Evolutionary conservation across 2,329 filamentous ascomycete genomes (phyloP).

Genomic region (Ceratocystis colombiana): DNA sequence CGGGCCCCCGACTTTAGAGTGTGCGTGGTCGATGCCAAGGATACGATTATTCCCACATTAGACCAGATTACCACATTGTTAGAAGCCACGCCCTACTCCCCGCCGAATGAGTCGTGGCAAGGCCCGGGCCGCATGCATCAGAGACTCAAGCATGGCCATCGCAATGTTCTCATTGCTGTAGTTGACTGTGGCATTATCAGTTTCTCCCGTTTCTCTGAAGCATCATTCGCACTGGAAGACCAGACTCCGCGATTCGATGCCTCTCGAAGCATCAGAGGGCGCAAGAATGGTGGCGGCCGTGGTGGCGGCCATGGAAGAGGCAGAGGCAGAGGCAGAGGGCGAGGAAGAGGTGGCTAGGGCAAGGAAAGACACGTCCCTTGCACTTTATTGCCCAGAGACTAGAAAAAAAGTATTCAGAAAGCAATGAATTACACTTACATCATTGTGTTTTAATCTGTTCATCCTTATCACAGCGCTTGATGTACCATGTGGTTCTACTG

Average conservation of each 20-base stretch:
- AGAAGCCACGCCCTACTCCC: slow-evolving; percentile 52
- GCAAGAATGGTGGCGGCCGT: slow-evolving; percentile 35
- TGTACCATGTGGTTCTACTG: background rate
- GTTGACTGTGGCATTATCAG: slow-evolving; percentile 86
- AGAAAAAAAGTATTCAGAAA: background rate
- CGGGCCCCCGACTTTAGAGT: slow-evolving; percentile 74
- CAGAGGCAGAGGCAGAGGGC: slow-evolving; percentile 34
- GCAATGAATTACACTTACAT: background rate
- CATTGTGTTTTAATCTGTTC: background rate
- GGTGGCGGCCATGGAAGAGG: slow-evolving; percentile 36
- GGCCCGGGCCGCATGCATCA: slow-evolving; percentile 53
- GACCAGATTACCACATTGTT: slow-evolving; percentile 62
- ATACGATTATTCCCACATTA: slow-evolving; percentile 61
- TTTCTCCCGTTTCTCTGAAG: slow-evolving; percentile 72
- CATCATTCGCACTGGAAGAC: slow-evolving; percentile 65
- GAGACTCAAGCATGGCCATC: slow-evolving; percentile 71
- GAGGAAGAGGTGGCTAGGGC: slow-evolving; percentile 12
- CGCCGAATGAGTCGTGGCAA: slow-evolving; percentile 30
- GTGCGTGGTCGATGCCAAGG: slow-evolving; percentile 66
- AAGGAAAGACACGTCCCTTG: too few species aligned
- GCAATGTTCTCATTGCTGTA: slow-evolving; percentile 75
- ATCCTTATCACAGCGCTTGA: background rate
- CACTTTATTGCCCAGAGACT: too few species aligned
- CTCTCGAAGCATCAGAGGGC: slow-evolving; percentile 32
- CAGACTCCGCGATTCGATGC: slow-evolving; percentile 50